Evolutionary conservation across 2,329 filamentous ascomycete species (phyloP), one percentile per base, ranked within the genome.

Genomic region (Colletotrichum incanum): DNA sequence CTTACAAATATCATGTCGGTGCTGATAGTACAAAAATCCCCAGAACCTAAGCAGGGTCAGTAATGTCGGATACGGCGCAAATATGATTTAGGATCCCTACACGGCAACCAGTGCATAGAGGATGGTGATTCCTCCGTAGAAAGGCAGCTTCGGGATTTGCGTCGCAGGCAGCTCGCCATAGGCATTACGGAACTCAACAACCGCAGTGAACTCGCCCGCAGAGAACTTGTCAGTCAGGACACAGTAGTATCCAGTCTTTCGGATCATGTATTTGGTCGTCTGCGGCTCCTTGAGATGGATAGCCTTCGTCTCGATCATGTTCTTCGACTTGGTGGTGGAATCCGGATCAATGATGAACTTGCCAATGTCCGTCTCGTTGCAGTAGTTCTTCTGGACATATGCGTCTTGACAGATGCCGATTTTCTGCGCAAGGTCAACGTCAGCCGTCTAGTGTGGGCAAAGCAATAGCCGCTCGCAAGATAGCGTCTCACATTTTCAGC

Each of bases 201-300:
- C 89, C 9, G 93, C 95, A 58, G 87, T 89, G 80, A 97, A 99
- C 55, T 94, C 87, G 26, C 89, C 86, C 0, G 88, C 86, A 34
- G 88, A 90, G 80, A 91, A 96, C 28, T 88, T 89, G 75, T 91
- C 92, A 1, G 94, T 96, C 64, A 94, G 91, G 71, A 99, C 92
- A 78, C 96, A 99, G 82, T 98, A 99, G 83, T 98, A 99, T 37
- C 96, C 96, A 0, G 96, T 99, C 82, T 94, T 94, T 78, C 92
- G 92, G 77, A 98, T 92, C 7, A 90, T 87, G 80, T 98, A 99
- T 74, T 94, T 93, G 80, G 97, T 90, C 2, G 91, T 87, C 26
- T 83, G 81, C 1, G 94, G 88, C 67, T 93, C 86, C 75, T 94
- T 96, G 63, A 98, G 87, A 79, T 98, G 91, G 72, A 98, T 86